Conservation (phyloP, 1,284 basidiomycete genomes). For the Puccinia triticina region DNA sequence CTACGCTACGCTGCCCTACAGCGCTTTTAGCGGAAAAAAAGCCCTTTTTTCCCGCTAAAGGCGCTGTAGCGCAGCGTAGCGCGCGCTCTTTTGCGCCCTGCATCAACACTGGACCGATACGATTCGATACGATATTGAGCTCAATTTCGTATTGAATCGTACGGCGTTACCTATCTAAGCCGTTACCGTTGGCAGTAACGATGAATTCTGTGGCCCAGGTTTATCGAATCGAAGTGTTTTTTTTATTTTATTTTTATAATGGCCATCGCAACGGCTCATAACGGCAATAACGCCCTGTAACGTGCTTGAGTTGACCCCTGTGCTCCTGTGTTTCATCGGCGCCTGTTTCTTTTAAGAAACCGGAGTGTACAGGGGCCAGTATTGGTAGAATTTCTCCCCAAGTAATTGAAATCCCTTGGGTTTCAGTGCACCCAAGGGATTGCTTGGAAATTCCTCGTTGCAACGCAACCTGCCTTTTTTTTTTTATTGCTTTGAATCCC, state of each 20-base stretch:
- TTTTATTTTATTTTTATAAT: not conserved
- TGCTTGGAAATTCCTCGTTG: too few species aligned
- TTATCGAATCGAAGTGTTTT: not conserved
- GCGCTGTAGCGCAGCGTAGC: too few species aligned
- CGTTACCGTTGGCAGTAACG: not conserved
- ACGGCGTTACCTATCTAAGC: not conserved
- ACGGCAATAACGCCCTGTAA: not conserved
- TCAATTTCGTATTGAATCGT: not conserved
- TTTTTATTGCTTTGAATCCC: not conserved
- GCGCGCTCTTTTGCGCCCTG: too few species aligned
- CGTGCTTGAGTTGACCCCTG: not conserved
- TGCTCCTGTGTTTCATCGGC: not conserved
- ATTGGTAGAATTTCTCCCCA: not conserved
- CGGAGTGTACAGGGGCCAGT: not conserved
- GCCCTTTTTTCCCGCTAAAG: too few species aligned
- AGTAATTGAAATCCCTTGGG: too few species aligned
- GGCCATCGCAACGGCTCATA: not conserved
- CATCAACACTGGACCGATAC: conserved; percentile 2
- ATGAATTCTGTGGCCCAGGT: not conserved
- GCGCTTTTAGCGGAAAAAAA: too few species aligned
- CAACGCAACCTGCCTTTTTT: not conserved
- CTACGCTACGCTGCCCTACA: too few species aligned
- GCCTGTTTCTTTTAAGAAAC: not conserved
- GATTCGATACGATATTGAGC: not conserved
- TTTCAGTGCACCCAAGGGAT: too few species aligned